phyloP scores from a whole-genome alignment of 164 flowering plant species.

The Umbilicus rupestris region DNA sequence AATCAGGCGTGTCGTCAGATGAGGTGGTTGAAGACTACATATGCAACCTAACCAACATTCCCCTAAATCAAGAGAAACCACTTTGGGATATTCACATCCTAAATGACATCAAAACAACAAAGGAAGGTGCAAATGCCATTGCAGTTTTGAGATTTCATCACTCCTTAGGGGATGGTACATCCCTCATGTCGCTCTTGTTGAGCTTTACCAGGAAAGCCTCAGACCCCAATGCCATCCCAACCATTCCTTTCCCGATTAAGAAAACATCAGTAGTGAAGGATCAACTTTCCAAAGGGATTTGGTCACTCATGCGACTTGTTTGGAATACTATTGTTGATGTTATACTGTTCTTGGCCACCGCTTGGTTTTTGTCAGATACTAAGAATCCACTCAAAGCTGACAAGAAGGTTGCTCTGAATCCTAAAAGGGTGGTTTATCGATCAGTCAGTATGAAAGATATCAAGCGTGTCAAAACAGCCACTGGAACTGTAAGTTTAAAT shows the following conservation, averaged over 20 bases:
- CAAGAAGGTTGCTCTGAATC: constrained; percentile 16
- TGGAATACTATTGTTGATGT: constrained; percentile 32
- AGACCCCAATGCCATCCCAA: constrained; percentile 39
- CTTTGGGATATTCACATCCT: constrained; percentile 65
- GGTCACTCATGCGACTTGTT: constrained; percentile 16
- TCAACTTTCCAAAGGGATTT: not conserved
- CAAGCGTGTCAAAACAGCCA: constrained; percentile 38
- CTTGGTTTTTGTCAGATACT: constrained; percentile 30
- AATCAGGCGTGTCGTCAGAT: constrained; percentile 19
- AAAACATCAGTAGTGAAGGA: not conserved
- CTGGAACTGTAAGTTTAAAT: constrained; percentile 25
- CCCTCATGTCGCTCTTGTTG: constrained; percentile 51
- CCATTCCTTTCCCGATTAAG: constrained; percentile 27
- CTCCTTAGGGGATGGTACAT: constrained; percentile 65
- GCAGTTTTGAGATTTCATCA: constrained; percentile 50
- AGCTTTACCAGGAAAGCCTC: constrained; percentile 43
- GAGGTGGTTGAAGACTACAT: constrained; percentile 44
- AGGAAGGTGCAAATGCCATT: constrained; percentile 27
- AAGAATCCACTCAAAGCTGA: constrained; percentile 35
- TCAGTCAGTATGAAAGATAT: constrained; percentile 48
- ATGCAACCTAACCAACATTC: constrained; percentile 24
- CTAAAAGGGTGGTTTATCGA: constrained; percentile 30
- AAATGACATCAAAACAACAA: constrained; percentile 34
- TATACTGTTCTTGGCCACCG: constrained; percentile 26
- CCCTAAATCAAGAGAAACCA: constrained; percentile 41